Base-by-base conservation (phyloP, 345 rosid genomes). In the Aquilaria yunnanensis region DNA sequence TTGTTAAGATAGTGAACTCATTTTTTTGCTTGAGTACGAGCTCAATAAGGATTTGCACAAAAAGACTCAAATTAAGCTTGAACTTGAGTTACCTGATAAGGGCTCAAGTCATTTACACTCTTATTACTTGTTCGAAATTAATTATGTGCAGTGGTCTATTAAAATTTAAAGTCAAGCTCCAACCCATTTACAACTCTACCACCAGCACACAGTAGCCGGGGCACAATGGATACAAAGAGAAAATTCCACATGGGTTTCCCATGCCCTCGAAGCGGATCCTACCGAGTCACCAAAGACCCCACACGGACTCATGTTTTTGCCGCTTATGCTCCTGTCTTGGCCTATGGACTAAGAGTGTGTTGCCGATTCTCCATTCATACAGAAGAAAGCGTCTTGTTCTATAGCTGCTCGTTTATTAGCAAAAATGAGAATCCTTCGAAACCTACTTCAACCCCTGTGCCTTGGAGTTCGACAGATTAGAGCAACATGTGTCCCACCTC, bases 321-420 rank as follows among this genome's bases (percentile, higher is more conserved):
- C 52, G 37, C 34, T 6, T 68, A 69, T 64, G 74, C 72, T 68
- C 58, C 74, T 67, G 81, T 69, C 64, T 65, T 50, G 49, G 41
- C 61, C 47, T 12, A 43, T 54, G 12, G 56, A 11, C 3, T 57
- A 34, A 3, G 47, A n/a, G 47, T n/a, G 59, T 13, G 23, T 6
- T 55, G 13, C 59, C 5, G 68, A 54, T 43, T 50, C 59, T 47
- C 3, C 6, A 23, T 46, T 30, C 48, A 34, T 8, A 45, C 46
- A 10, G 32, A 60, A 60, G n/a, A 31, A 29, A 13, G 64, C 54
- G 47, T 16, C 54, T 46, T 64, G 87, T 75, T 70, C 47, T 65
- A 0, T 77, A 73, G 85, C 57, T 61, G 54, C 61, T 78, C 47
- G 83, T 75, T 67, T 23, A 73, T 9, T 80, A 75, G 79, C 85